These are phyloP conservation scores for Begonia loranthoides DNA, from an alignment of 306 rosid genomes.

Conservation along the genomic window DNA sequence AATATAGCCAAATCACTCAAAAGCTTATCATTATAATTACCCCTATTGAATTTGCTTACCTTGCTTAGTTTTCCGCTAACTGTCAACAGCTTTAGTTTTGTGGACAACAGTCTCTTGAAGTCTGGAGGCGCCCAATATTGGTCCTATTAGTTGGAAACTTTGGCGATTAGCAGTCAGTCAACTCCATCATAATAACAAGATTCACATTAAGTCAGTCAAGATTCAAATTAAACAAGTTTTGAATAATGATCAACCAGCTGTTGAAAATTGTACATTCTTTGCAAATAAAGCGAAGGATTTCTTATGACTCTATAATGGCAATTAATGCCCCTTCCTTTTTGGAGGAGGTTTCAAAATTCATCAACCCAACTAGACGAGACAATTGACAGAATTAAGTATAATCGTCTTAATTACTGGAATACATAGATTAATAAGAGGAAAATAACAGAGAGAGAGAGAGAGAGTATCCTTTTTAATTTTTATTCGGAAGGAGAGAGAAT, in stretches of 20 bases:
- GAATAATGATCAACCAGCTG: too few relatives aligned
- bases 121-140: constrained; percentile 81
- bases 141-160: constrained; percentile 34
- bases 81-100: constrained; percentile 64
- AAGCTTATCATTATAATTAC: not conserved
- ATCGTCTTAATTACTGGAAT: too few relatives aligned
- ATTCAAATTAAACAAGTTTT: not conserved
- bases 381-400: too few relatives aligned
- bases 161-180: constrained; percentile 4
- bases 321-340: too few relatives aligned
- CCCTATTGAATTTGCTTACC: constrained; percentile 27
- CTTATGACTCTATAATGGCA: not conserved
- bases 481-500: too few relatives aligned
- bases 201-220: not conserved
- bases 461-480: too few relatives aligned
- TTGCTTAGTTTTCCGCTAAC: constrained; percentile 65
- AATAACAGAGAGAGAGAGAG: too few relatives aligned
- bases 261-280: not conserved
- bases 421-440: too few relatives aligned
- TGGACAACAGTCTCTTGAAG: constrained; percentile 63
- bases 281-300: not conserved
- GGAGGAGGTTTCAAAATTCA: too few relatives aligned
- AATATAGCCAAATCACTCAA: not conserved
- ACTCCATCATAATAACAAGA: not conserved
- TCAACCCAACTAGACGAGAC: too few relatives aligned